Evolutionary conservation across 352 stramenopile genomes (phyloP), one percentile per base, ranked within the genome.

Genomic region (Pythium guiyangense): DNA sequence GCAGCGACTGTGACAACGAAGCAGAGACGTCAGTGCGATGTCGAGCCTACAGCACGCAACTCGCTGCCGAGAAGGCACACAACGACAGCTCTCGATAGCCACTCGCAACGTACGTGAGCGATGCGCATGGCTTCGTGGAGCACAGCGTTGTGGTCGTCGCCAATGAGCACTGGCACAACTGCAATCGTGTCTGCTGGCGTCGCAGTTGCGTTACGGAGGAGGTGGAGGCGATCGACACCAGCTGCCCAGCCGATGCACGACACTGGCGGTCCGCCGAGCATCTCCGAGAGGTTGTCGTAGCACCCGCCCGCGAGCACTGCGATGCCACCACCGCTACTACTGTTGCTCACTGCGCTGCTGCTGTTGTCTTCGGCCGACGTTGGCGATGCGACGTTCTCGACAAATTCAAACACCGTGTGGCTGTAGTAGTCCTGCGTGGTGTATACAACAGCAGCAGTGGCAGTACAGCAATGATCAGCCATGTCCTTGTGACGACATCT

Each of bases 391-490:
- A 60, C 44, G 25, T 63, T 70, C 63, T 96, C 86, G 15, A 96
- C 69, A 67, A 96, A 94, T 62, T 96, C 86, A 51, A 96, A 96
- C 4, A 96, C 84, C 1, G 86, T 96, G 63, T 94, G 75, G 59
- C 84, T 94, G 66, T 96, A 96, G 66, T 96, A 96, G 58, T 96
- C 86, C 86, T 96, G 48, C 27, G 17, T 25, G 17, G 3, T 6
- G 57, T 15, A 2, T 9, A 3, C 6, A 29, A 37, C 8, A 52
- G 39, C 10, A 52, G 35, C 18, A 22, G 22, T 22, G 22, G 22
- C 22, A 22, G 22, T 22, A 22, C 22, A 22, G 22, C 22, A 22
- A 37, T 12, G 8, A 2, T 10, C 31, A 37, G 31, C 12, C 31
- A 37, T 10, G 31, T 10, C 0, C 31, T 3, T 14, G 31, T 10